phyloP scores from a whole-genome alignment of 2,329 filamentous ascomycete species.

The Pyrenochaeta sp. region DNA sequence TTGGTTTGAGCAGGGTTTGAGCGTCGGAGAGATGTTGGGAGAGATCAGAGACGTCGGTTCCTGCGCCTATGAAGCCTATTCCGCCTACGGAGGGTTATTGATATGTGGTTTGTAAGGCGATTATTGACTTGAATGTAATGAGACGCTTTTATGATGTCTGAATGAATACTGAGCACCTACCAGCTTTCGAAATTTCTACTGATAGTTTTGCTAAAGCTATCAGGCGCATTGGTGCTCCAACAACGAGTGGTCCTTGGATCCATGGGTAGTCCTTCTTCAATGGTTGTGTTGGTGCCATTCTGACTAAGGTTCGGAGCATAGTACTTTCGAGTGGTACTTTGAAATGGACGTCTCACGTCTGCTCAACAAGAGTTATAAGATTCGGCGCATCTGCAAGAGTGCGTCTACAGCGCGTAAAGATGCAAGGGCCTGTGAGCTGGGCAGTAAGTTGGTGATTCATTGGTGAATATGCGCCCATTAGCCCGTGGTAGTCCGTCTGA shows the following conservation, averaged over 20 bases:
- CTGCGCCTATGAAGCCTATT: constrained; percentile 56
- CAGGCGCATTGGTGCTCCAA: constrained; percentile 73
- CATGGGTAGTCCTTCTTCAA: constrained; percentile 62
- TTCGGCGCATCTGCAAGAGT: too few relatives aligned
- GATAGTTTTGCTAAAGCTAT: constrained; percentile 66
- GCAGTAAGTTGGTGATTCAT: neutral
- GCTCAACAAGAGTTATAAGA: too few relatives aligned
- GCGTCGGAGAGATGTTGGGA: constrained; percentile 36
- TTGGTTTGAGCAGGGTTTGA: constrained; percentile 25
- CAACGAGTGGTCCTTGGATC: constrained; percentile 64
- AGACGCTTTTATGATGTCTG: neutral
- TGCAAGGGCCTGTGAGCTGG: too few relatives aligned
- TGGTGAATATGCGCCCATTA: neutral
- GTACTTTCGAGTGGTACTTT: too few relatives aligned
- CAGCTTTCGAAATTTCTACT: constrained; percentile 64
- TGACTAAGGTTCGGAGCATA: neutral
- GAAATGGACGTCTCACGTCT: too few relatives aligned
- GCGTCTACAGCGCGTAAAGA: neutral
- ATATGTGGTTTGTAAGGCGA: constrained; percentile 1
- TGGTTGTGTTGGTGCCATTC: constrained; percentile 17
- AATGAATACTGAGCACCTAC: constrained; percentile 29
- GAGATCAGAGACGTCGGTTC: constrained; percentile 50
- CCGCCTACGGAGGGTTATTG: constrained; percentile 43
- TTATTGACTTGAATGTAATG: neutral
- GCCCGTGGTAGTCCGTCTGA: neutral